Evolutionary conservation across 495 filamentous ascomycete genomes (phyloP).

Genomic region (Aspergillus cristatus): DNA sequence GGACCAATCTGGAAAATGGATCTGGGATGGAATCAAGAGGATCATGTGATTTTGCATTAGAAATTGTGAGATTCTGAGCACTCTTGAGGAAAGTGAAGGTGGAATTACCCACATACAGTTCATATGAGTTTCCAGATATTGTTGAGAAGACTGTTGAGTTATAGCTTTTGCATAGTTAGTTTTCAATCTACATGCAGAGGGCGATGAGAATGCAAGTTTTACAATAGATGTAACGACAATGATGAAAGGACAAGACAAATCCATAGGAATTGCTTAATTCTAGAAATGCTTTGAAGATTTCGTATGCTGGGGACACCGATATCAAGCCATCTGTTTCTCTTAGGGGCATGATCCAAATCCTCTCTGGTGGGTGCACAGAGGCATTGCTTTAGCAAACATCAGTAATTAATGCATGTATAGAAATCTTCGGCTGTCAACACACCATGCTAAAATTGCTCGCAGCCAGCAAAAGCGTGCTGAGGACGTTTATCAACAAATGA

Average conservation of each 20-base stretch:
- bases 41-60: background rate
- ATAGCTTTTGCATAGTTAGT: slow-evolving; percentile 3
- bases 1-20: background rate
- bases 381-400: background rate
- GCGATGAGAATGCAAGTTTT: background rate
- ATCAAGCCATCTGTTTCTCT: background rate
- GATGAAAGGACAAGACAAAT: background rate
- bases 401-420: background rate
- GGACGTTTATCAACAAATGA: background rate
- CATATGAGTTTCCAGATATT: slow-evolving; percentile 25
- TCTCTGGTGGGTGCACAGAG: background rate
- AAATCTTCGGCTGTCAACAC: background rate
- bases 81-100: no score
- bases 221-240: background rate
- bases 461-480: background rate
- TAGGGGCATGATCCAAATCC: background rate
- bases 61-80: no score
- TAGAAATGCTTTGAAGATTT: background rate
- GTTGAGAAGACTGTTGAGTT: slow-evolving; percentile 19
- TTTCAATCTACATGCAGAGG: no score
- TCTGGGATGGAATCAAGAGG: background rate
- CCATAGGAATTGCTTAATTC: background rate
- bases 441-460: background rate
- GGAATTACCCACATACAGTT: slow-evolving; percentile 3
- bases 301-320: background rate